These are phyloP conservation scores for Mycena sanguinolenta DNA, from an alignment of 768 basidiomycete genomes.

Conservation along the genomic window DNA sequence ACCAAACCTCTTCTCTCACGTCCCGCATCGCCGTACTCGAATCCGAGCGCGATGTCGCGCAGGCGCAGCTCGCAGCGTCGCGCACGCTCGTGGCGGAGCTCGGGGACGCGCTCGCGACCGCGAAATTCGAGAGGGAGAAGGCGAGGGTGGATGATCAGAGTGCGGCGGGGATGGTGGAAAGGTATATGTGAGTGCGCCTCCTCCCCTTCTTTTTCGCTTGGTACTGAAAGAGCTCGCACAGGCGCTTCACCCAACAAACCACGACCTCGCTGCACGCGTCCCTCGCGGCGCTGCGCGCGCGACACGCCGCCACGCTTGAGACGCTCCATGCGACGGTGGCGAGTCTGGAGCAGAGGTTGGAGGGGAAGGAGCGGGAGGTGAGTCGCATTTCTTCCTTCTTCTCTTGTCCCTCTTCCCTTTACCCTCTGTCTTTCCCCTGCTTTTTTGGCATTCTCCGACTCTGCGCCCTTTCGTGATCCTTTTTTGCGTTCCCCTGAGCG, in stretches of 20 bases:
- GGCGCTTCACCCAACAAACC: constrained; percentile 77
- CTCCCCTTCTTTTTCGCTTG: not conserved
- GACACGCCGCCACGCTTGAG: constrained; percentile 72
- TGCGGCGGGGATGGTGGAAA: constrained; percentile 86
- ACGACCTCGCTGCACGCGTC: constrained; percentile 75
- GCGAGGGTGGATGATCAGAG: constrained; percentile 76
- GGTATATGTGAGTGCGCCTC: constrained; percentile 83
- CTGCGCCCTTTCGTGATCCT: not conserved
- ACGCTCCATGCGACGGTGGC: constrained; percentile 52
- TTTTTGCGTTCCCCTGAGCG: not conserved
- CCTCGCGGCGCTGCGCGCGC: constrained; percentile 67
- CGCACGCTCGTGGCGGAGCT: constrained; percentile 56
- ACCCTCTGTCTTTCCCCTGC: not conserved
- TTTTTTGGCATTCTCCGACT: too few species aligned
- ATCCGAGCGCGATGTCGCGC: constrained; percentile 55
- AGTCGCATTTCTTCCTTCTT: not conserved
- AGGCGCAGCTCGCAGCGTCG: constrained; percentile 62
- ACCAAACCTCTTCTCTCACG: too few species aligned
- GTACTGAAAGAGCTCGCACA: too few species aligned
- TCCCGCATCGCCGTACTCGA: not conserved
- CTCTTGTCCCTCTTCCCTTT: not conserved
- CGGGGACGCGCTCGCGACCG: constrained; percentile 58
- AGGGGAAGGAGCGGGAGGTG: not conserved
- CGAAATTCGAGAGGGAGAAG: constrained; percentile 66
- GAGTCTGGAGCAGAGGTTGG: not conserved